Evolutionary conservation across 139 green algal species (phyloP), one percentile per base, ranked within the genome.

Genomic region (Pleodorina starrii): DNA sequence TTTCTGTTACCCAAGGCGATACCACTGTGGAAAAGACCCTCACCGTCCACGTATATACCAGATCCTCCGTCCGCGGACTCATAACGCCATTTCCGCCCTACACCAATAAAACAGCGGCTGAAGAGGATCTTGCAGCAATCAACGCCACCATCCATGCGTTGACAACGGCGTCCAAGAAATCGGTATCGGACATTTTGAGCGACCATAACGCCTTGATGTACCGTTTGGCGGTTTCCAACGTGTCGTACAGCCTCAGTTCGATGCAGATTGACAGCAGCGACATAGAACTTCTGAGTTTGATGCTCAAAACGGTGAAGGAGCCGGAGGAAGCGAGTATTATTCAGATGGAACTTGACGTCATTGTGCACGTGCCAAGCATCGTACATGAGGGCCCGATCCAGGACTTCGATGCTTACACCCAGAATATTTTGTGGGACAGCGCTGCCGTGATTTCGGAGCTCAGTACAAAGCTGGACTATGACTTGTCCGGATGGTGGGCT

Each of bases 1-100:
- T 84, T 76, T 42, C 38, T 16, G 84, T 92, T 16, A 57, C n/a
- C 5, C 44, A 46, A 40, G 46, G 29, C 12, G 60, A 85, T 60
- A 59, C n/a, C 32, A 40, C 44, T 32, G 81, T 50, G 0, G 23
- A 36, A 1, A 57, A 83, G 27, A 69, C 46, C 1, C 71, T 82
- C 23, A 60, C 27, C 3, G 75, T 83, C 1, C 1, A 68, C n/a
- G 75, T 83, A 4, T 83, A 48, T 14, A n/a, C 68, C 75, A 68
- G 29, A 21, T 83, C 75, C 46, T 83, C 75, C 46, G n/a, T 68
- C 14, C 48, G 32, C 46, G 48, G 46, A 12, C 1, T 46, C 46
- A 9, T 63, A 9, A 16, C 42, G 5, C 75, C 48, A 7, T n/a
- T 44, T 2, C 32, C 69, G 17, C n/a, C 46, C 63, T 21, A 80